These are phyloP conservation scores for Blumeria hordei DNA, from an alignment of 2,329 filamentous ascomycete genomes.

Conservation along the genomic window DNA sequence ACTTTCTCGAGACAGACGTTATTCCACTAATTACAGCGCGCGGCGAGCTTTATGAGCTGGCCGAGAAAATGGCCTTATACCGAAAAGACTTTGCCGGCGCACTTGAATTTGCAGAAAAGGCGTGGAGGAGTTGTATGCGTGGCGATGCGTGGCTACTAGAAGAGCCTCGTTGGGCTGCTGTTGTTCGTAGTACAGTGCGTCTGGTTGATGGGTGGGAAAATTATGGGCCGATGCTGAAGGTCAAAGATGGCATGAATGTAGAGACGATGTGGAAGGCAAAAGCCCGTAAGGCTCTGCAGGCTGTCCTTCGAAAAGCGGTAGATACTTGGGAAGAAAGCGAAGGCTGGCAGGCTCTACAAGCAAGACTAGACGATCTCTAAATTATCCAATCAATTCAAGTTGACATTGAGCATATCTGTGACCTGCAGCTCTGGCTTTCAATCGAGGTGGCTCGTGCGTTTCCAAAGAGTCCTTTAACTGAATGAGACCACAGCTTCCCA, in stretches of 20 bases:
- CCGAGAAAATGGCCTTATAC: conserved; percentile 52
- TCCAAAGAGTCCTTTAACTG: no score
- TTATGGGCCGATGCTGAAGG: conserved; percentile 36
- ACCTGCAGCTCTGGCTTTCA: no score
- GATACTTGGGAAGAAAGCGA: conserved; percentile 59
- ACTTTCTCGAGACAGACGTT: conserved; percentile 50
- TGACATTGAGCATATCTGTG: no score
- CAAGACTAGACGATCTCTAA: conserved; percentile 24
- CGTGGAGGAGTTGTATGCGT: conserved; percentile 49
- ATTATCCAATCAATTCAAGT: no score
- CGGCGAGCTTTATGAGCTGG: conserved; percentile 50
- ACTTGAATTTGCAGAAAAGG: conserved; percentile 67
- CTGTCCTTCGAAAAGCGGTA: conserved; percentile 60
- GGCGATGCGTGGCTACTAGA: conserved; percentile 17
- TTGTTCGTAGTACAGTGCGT: conserved; percentile 44
- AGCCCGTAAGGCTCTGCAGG: conserved; percentile 60
- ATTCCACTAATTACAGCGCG: conserved; percentile 66
- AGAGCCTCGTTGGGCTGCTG: conserved; percentile 30
- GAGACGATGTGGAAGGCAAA: conserved; percentile 73
- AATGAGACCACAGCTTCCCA: no score
- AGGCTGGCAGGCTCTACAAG: conserved; percentile 38
- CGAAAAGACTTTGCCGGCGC: conserved; percentile 44
- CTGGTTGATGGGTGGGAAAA: conserved; percentile 67
- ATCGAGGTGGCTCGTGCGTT: no score
- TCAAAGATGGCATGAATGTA: conserved; percentile 29